Conservation (phyloP, 2,329 filamentous ascomycete genomes). For the Botrytis paeoniae region DNA sequence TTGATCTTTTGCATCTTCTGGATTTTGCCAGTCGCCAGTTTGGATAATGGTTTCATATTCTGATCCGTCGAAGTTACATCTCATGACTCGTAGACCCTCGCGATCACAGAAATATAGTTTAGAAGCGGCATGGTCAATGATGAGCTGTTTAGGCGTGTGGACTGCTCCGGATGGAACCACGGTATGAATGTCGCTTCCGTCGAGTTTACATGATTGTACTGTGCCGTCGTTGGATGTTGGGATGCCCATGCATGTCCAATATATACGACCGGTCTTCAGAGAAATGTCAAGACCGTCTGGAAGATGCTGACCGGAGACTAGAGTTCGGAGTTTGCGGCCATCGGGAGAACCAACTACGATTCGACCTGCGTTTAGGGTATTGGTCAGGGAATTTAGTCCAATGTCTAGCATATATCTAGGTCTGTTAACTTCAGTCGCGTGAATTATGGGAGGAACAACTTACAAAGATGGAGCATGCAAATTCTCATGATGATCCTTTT, state of each 20-base stretch:
- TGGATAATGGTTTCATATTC: conserved; percentile 38
- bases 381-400: conserved; percentile 20
- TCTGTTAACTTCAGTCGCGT: neutral
- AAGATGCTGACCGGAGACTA: conserved; percentile 30
- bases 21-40: conserved; percentile 23
- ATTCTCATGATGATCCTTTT: conserved; percentile 8
- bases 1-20: conserved; percentile 21
- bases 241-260: conserved; percentile 51
- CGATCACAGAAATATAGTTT: conserved; percentile 45
- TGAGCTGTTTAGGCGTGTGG: conserved; percentile 51
- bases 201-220: conserved; percentile 39
- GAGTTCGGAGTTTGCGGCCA: conserved; percentile 19
- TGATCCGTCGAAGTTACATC: conserved; percentile 43
- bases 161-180: conserved; percentile 45
- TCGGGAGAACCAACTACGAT: conserved; percentile 22
- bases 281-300: conserved; percentile 48
- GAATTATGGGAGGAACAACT: neutral
- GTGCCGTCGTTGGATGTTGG: conserved; percentile 28
- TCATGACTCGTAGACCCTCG: conserved; percentile 44
- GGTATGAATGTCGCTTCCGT: conserved; percentile 46
- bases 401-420: conserved; percentile 26
- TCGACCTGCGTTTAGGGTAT: conserved; percentile 22
- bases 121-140: conserved; percentile 21
- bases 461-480: conserved; percentile 20
- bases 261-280: conserved; percentile 39